Conservation (phyloP, 495 filamentous ascomycete species). For the Penicillium coprophilum region DNA sequence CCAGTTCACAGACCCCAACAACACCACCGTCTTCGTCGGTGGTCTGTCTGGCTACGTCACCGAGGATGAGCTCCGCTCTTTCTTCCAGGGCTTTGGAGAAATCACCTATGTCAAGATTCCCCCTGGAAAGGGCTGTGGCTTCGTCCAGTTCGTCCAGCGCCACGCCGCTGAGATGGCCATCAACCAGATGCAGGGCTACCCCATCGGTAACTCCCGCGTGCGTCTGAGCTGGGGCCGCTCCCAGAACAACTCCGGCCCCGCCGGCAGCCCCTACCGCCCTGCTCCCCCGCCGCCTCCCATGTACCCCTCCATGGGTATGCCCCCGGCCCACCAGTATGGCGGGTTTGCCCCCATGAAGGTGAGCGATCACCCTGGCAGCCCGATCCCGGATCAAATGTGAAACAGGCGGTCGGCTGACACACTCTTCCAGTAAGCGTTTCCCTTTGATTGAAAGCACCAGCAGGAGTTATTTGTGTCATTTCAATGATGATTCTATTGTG, state of each 20-base stretch:
- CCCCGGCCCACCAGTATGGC: constrained; percentile 69
- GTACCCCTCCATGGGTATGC: constrained; percentile 83
- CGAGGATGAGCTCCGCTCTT: constrained; percentile 97
- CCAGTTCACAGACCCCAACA: constrained; percentile 99
- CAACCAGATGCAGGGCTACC: constrained; percentile 99
- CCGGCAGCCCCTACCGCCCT: constrained; percentile 95
- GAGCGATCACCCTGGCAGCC: constrained; percentile 43
- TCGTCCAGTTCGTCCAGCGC: constrained; percentile 98
- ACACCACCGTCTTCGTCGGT: constrained; percentile 98
- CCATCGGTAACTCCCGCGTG: constrained; percentile 97
- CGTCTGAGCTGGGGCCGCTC: constrained; percentile 95
- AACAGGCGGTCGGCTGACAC: constrained; percentile 37
- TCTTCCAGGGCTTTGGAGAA: constrained; percentile 99
- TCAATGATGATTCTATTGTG: constrained; percentile 47
- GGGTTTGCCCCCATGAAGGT: constrained; percentile 78
- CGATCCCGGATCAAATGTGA: constrained; percentile 33
- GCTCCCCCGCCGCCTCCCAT: constrained; percentile 87
- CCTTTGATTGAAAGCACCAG: constrained; percentile 48
- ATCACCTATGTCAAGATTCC: constrained; percentile 99
- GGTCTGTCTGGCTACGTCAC: constrained; percentile 98
- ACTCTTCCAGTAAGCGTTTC: constrained; percentile 45
- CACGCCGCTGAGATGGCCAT: constrained; percentile 99
- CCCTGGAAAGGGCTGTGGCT: constrained; percentile 97
- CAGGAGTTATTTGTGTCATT: constrained; percentile 52
- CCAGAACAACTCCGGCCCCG: constrained; percentile 98